Percentiles rank a stretch among this genome's conserved stretches.
Evolutionary conservation across 257 asterid genomes (phyloP).

Genomic region (Lithospermum erythrorhizon): DNA sequence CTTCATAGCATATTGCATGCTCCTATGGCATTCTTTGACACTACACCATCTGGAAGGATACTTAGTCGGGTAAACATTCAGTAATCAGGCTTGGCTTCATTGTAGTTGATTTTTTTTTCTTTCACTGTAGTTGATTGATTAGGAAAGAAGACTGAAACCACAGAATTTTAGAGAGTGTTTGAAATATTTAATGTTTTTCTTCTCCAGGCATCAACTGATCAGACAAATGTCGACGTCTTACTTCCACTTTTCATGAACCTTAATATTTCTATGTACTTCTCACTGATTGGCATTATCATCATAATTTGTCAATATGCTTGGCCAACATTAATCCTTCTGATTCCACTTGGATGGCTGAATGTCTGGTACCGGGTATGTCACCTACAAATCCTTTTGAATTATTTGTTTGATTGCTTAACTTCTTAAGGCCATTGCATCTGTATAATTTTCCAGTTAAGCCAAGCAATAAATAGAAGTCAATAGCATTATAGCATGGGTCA

Average conservation of each 20-base stretch:
- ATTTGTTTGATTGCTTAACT: background rate
- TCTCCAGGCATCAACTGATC: slow-evolving; percentile 88
- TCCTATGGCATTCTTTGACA: slow-evolving; percentile 95
- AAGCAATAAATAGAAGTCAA: no score
- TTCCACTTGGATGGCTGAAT: slow-evolving; percentile 91
- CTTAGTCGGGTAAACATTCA: slow-evolving; percentile 67
- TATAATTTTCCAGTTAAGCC: no score
- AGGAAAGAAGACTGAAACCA: background rate
- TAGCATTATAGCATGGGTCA: no score
- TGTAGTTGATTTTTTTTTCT: background rate
- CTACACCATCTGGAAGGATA: slow-evolving; percentile 96
- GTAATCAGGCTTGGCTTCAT: background rate
- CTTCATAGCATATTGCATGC: slow-evolving; percentile 80
- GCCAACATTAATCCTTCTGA: slow-evolving; percentile 66
- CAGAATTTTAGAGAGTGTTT: background rate
- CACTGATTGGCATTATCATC: slow-evolving; percentile 58
- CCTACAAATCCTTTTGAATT: background rate
- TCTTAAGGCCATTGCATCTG: no score
- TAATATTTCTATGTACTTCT: slow-evolving; percentile 41
- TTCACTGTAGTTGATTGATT: background rate
- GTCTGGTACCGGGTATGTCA: slow-evolving; percentile 73
- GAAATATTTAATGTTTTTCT: slow-evolving; percentile 1
- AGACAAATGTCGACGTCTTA: slow-evolving; percentile 67
- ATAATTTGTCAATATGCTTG: slow-evolving; percentile 90
- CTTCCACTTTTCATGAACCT: slow-evolving; percentile 63